Conservation (phyloP, 2,329 filamentous ascomycete species). For the Nemania sp. region DNA sequence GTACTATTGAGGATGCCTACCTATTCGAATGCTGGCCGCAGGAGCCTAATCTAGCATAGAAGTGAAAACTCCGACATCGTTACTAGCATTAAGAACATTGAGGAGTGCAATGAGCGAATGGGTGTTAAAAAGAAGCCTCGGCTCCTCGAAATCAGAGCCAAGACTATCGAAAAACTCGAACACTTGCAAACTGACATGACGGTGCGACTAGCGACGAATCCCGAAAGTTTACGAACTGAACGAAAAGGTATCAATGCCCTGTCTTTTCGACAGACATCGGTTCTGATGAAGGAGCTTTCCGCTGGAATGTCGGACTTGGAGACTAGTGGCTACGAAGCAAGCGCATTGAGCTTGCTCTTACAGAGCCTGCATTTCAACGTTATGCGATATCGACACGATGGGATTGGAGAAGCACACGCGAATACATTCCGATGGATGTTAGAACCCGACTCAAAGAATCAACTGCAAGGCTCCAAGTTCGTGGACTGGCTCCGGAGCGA, state of each 20-base stretch:
- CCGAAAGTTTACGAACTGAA: neutral
- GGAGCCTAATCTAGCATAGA: neutral
- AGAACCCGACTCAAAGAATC: neutral
- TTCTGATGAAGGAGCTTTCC: neutral
- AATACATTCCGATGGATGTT: constrained; percentile 25
- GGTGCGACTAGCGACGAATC: too few species aligned
- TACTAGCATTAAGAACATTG: neutral
- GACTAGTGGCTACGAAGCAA: constrained; percentile 1
- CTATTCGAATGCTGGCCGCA: neutral
- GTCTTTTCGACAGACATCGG: neutral
- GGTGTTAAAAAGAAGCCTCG: neutral
- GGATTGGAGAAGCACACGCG: neutral
- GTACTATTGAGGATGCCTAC: neutral
- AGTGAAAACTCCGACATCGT: neutral
- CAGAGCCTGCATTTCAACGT: constrained; percentile 1
- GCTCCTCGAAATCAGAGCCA: neutral
- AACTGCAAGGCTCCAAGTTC: neutral
- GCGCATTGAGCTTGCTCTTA: neutral
- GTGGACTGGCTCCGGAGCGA: neutral
- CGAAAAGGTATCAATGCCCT: neutral
- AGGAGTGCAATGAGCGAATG: constrained; percentile 3
- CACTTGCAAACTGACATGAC: neutral
- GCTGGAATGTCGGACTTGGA: neutral
- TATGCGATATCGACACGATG: neutral
- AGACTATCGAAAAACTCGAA: neutral